Base-by-base conservation (phyloP, 345 rosid genomes). In the Microcos paniculata region DNA sequence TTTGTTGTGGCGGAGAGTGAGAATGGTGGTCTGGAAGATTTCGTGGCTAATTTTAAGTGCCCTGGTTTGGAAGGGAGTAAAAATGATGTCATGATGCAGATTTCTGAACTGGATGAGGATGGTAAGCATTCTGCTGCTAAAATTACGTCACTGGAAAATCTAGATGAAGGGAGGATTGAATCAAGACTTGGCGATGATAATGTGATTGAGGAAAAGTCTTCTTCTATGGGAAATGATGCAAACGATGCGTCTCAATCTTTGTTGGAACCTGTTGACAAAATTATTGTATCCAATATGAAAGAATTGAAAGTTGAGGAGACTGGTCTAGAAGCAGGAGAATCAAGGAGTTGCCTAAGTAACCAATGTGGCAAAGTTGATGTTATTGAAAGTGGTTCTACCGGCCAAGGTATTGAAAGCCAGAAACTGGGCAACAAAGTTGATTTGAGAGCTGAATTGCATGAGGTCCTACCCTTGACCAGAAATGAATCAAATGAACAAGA, bases 351-450 rank as follows among this genome's bases (percentile, higher is more conserved):
- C 42, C 49, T 59, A 2, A 66, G 71, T 40, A 33, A 77, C 58
- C 75, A 73, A 59, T 31, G 38, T 14, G 2, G 62, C 69, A 69
- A 69, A 63, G 21, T 70, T 65, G 28, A n/a, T 62, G 70, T 26
- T 58, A 31, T 42, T 28, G 69, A 19, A 65, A 74, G 52, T 65
- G 72, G 28, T 65, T 51, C 57, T 52, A n/a, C 21, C 6, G 73
- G 70, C 30, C 61, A 51, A 46, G 63, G 52, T 52, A 53, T 71
- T 33, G 68, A 65, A 62, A 63, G 52, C 64, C 76, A 70, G 64
- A 70, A 76, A 59, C 31, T 45, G 23, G 86, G 78, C 69, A 62
- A 62, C 7, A 55, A 72, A 75, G 70, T 30, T 76, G 79, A 57
- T 68, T 26, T 64, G 70, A 71, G 59, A 19, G 65, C 42, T 73